Base-by-base conservation (phyloP, 768 basidiomycete species). In the Guyanaporus albipodus region DNA sequence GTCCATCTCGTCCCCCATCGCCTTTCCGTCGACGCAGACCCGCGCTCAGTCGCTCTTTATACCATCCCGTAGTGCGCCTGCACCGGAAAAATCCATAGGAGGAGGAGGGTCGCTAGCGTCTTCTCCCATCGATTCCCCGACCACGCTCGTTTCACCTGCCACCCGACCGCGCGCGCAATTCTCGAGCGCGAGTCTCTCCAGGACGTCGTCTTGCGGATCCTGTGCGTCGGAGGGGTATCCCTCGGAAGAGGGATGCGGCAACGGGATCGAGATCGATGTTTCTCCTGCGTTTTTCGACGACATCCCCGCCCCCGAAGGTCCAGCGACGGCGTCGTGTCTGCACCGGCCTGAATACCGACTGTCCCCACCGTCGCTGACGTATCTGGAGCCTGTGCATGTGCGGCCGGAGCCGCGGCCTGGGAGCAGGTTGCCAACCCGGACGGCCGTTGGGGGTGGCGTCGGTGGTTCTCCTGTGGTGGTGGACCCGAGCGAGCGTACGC, bases 271-370 rank as follows among this genome's bases (percentile, higher is more conserved):
- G 18, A 70, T 66, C 42, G 64, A 72, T 33, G 63, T 75, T 28
- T 75, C 74, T 11, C 72, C 72, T 14, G 74, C 73, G 8, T 69
- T 67, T 50, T 74, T 70, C 48, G 73, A 74, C 44, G 69, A 70
- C 27, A 57, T 72, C 12, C 73, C 74, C 7, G 67, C 70, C 0
- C 73, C 73, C 1, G 71, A 73, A 41, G 73, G 74, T 1, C 73
- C 72, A 14, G 72, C 73, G 12, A 75, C 71, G 1, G 68, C 72
- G 15, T 67, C 71, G 2, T 66, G 64, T 48, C 55, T 70, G 6
- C 49, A 67, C 19, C 53, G 55, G 37, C 68, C 51, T n/a, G 58
- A 65, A 26, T 67, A 65, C 27, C 58, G 54, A 9, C 26, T 48
- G 0, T 38, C 54, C 11, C 59, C 46, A 12, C 45, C 62, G 29